These are phyloP conservation scores for Saccharomyces eubayanus DNA, from an alignment of 805 yeast species.

Conservation along the genomic window DNA sequence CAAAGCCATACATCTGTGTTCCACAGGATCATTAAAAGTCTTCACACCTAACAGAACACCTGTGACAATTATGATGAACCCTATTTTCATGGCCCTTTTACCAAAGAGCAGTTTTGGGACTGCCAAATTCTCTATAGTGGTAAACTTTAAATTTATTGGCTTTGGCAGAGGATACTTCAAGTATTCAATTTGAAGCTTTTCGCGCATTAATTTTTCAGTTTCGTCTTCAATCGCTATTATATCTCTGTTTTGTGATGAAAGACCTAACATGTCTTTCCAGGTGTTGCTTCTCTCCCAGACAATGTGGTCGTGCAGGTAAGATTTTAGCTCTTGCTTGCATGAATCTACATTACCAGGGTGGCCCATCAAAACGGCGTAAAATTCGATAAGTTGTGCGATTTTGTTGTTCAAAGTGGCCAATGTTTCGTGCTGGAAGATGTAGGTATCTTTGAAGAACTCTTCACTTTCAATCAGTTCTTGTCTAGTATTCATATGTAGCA, in stretches of 20 bases:
- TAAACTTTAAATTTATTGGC: slow-evolving; percentile 19
- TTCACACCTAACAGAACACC: slow-evolving; percentile 47
- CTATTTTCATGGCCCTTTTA: slow-evolving; percentile 41
- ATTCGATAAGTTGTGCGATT: slow-evolving; percentile 43
- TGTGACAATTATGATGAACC: slow-evolving; percentile 43
- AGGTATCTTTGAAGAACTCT: slow-evolving; percentile 39
- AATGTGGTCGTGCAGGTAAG: slow-evolving; percentile 74
- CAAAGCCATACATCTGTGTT: slow-evolving; percentile 58
- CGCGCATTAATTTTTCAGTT: slow-evolving; percentile 14
- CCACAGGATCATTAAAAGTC: slow-evolving; percentile 53
- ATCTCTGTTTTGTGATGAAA: slow-evolving; percentile 51
- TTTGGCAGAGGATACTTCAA: slow-evolving; percentile 29
- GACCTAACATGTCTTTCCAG: slow-evolving; percentile 89
- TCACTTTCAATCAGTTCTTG: slow-evolving; percentile 38
- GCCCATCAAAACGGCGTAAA: slow-evolving; percentile 42
- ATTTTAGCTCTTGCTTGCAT: slow-evolving; percentile 47
- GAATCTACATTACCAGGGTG: slow-evolving; percentile 31
- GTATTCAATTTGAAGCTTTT: slow-evolving; percentile 30
- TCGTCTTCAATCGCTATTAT: slow-evolving; percentile 21
- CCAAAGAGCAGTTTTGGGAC: slow-evolving; percentile 44
- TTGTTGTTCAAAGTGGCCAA: slow-evolving; percentile 42
- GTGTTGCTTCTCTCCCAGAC: slow-evolving; percentile 96
- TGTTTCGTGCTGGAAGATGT: slow-evolving; percentile 48
- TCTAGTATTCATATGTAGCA: slow-evolving; percentile 48
- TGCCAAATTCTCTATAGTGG: slow-evolving; percentile 26